These are phyloP conservation scores for Gossypium ekmanianum DNA, from an alignment of 345 rosid species.

Conservation along the genomic window DNA sequence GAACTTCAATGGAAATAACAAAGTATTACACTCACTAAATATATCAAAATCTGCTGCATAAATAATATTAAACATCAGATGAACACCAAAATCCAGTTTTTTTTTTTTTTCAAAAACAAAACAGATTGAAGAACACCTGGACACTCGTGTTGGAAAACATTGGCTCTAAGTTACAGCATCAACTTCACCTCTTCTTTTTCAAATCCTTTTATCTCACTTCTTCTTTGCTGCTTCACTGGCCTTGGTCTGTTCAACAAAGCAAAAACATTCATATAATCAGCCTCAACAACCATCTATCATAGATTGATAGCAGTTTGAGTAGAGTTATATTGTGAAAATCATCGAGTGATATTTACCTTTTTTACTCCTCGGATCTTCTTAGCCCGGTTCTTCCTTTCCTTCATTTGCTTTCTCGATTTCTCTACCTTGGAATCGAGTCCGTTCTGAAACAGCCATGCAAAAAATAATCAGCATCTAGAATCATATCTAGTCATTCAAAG, in stretches of 20 bases:
- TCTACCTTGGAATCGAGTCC: constrained; percentile 91
- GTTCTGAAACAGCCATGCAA: constrained; percentile 40
- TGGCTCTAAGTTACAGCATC: constrained; percentile 5
- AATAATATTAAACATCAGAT: background rate
- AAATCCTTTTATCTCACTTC: constrained; percentile 22
- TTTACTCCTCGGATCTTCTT: constrained; percentile 96
- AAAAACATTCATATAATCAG: background rate
- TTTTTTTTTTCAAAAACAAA: background rate
- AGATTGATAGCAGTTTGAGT: no score
- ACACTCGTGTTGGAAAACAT: constrained; percentile 6
- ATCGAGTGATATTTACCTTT: constrained; percentile 51
- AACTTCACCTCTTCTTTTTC: constrained; percentile 73
- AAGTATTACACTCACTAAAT: constrained; percentile 2
- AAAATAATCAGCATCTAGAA: background rate
- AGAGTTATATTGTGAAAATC: no score
- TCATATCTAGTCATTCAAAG: background rate
- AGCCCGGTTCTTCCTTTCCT: constrained; percentile 93
- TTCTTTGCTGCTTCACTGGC: constrained; percentile 70
- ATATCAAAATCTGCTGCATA: constrained; percentile 11
- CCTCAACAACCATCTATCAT: background rate
- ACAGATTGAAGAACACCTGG: constrained; percentile 17
- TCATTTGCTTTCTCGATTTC: constrained; percentile 90
- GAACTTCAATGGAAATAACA: background rate
- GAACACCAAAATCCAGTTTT: constrained; percentile 15
- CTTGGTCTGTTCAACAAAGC: constrained; percentile 56